A percentile compares a stretch with the other conserved stretches of the same genome.
phyloP scores from a whole-genome alignment of 164 flowering plant genomes.

The Aristolochia fimbriata region DNA sequence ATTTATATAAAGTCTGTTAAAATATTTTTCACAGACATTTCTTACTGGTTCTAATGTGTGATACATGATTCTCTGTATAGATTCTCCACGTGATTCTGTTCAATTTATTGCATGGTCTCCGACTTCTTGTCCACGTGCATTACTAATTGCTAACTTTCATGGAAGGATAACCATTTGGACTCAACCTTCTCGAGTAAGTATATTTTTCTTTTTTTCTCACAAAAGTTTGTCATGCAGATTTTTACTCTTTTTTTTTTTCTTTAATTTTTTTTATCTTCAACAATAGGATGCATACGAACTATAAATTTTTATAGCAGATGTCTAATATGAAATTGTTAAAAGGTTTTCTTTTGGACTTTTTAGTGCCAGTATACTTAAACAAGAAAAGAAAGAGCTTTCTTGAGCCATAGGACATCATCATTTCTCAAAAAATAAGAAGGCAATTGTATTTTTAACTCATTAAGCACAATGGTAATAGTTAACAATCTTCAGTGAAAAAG shows the following conservation, averaged over 20 bases:
- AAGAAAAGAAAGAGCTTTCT: too few relatives aligned
- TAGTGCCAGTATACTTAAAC: too few relatives aligned
- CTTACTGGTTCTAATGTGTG: too few relatives aligned
- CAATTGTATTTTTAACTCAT: too few relatives aligned
- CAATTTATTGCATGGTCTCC: constrained; percentile 99
- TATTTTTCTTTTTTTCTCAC: background rate
- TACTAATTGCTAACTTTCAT: constrained; percentile 87
- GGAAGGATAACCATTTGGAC: constrained; percentile 94
- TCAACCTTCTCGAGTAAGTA: constrained; percentile 81
- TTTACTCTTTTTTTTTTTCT: background rate
- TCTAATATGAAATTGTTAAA: too few relatives aligned
- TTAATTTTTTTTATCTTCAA: background rate
- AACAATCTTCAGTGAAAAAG: too few relatives aligned
- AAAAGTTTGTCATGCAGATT: background rate
- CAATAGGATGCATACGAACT: background rate
- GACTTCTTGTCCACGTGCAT: constrained; percentile 78
- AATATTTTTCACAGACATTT: too few relatives aligned
- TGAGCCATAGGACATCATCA: too few relatives aligned
- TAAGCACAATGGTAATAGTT: too few relatives aligned
- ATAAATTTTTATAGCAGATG: background rate
- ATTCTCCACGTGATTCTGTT: constrained; percentile 98
- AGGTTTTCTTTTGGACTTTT: too few relatives aligned
- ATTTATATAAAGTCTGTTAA: too few relatives aligned
- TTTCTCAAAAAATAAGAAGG: too few relatives aligned
- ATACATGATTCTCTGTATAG: constrained; percentile 26